phyloP scores from a whole-genome alignment of 1,284 basidiomycete species.

The Megacollybia platyphylla region DNA sequence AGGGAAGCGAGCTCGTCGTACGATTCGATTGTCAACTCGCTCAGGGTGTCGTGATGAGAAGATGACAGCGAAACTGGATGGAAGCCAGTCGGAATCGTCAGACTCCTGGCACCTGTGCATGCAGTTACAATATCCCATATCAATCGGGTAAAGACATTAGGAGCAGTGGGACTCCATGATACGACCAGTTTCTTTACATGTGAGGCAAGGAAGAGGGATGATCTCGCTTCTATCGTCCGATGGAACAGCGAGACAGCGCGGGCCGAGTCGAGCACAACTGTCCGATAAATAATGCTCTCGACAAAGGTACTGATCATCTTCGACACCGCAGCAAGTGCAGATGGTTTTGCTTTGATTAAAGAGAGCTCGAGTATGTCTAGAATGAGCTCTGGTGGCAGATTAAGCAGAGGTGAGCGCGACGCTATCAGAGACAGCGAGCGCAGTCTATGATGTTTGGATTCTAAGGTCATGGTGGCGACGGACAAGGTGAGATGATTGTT shows the following conservation, averaged over 20 bases:
- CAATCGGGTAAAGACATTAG: slow-evolving; percentile 8
- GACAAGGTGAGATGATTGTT: slow-evolving; percentile 9
- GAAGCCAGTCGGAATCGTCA: slow-evolving; percentile 14
- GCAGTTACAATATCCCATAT: slow-evolving; percentile 15
- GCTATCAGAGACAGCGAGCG: slow-evolving; percentile 16
- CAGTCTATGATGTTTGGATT: slow-evolving; percentile 10
- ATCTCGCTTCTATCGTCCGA: slow-evolving; percentile 19
- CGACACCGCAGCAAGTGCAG: slow-evolving; percentile 16
- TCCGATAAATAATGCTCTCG: slow-evolving; percentile 20
- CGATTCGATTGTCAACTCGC: slow-evolving; percentile 14
- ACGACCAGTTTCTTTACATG: slow-evolving; percentile 22
- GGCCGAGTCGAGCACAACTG: slow-evolving; percentile 18
- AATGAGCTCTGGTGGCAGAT: slow-evolving; percentile 15
- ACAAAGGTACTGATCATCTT: slow-evolving; percentile 16
- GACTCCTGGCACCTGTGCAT: slow-evolving; percentile 15
- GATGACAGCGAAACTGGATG: slow-evolving; percentile 10
- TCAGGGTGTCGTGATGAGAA: slow-evolving; percentile 8
- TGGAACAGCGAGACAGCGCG: slow-evolving; percentile 18
- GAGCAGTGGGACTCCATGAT: slow-evolving; percentile 12
- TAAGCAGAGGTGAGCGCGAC: slow-evolving; percentile 9
- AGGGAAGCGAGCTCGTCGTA: slow-evolving; percentile 12
- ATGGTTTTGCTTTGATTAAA: slow-evolving; percentile 14
- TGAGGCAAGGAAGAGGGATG: slow-evolving; percentile 14
- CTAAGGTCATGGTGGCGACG: slow-evolving; percentile 11
- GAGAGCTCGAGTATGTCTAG: slow-evolving; percentile 21